These are phyloP conservation scores for Gossypium thurberi DNA, from an alignment of 345 rosid species.

Conservation along the genomic window DNA sequence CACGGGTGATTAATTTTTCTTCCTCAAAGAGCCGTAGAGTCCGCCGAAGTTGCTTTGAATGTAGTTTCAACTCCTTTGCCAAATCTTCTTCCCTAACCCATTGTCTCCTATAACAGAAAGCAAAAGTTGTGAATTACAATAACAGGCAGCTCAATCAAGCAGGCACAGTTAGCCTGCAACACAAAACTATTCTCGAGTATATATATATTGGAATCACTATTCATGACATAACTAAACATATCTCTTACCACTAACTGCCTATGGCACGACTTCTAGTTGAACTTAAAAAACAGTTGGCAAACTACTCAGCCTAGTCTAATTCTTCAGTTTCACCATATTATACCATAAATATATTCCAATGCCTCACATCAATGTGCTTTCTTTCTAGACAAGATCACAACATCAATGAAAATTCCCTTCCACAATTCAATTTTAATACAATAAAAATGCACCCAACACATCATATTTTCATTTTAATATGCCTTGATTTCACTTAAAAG, in stretches of 20 bases:
- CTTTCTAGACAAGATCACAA: background rate
- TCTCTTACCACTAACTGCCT: background rate
- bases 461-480: background rate
- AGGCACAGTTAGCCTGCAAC: background rate
- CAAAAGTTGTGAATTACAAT: background rate
- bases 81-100: slow-evolving; percentile 98
- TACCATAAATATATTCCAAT: background rate
- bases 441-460: background rate
- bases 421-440: background rate
- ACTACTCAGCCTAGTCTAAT: background rate
- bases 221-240: background rate
- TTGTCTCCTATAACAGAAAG: slow-evolving; percentile 47
- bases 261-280: background rate
- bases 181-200: background rate
- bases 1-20: slow-evolving; percentile 67
- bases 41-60: slow-evolving; percentile 79
- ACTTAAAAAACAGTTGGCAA: background rate
- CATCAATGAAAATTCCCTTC: background rate
- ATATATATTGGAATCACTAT: background rate
- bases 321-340: background rate
- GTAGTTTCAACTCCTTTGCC: slow-evolving; percentile 74
- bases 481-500: background rate
- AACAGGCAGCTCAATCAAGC: background rate
- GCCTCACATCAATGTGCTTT: slow-evolving; percentile 1
- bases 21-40: slow-evolving; percentile 66